Base-by-base conservation (phyloP, 2,329 filamentous ascomycete genomes). In the Tolypocladium nubicola region DNA sequence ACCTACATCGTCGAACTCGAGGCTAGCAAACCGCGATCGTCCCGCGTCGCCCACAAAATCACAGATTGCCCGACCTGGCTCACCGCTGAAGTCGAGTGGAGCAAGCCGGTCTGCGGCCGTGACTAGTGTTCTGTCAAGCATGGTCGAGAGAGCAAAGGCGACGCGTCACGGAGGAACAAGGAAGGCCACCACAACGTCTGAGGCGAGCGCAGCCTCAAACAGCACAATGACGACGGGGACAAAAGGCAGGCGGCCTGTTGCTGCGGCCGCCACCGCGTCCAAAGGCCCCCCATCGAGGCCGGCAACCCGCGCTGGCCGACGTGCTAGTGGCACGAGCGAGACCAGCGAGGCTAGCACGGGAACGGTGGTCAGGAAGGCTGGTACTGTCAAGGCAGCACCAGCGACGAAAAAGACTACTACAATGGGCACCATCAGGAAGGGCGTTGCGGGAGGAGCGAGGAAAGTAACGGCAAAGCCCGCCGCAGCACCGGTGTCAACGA, bases 1-100 rank as follows among this genome's bases (percentile, higher is more conserved):
- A 1, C 90, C 90, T 2, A 87, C 89, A 55, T 92, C 89, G 0
- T 86, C 87, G 58, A 96, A 96, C 67, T 88, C 88, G 7, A 84
- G 89, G 55, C 79, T 88, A 19, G 75, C 63, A 58, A 69, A 70
- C 23, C 81, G 83, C 53, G 75, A 70, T 62, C 70, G 76, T 10
- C 73, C 75, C 2, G 67, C 68, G 6, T 81, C 83, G n/a, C 79
- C 82, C 16, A 70, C 74, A 30, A 86, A 87, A 66, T 76, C 81
- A 3, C 77, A 79, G 57, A 75, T 85, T 43, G 76, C 81, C 2
- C 80, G 82, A 30, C 80, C 84, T 30, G 75, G 78, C 19, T 87
- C 86, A 30, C 84, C 86, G 1, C 66, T 82, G n/a, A 88, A 89
- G 66, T 73, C 72, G 3, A 66, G 68, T 35, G 74, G 75, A 40